Base-by-base conservation (phyloP, 2,329 filamentous ascomycete genomes). In the Talaromyces marneffei region DNA sequence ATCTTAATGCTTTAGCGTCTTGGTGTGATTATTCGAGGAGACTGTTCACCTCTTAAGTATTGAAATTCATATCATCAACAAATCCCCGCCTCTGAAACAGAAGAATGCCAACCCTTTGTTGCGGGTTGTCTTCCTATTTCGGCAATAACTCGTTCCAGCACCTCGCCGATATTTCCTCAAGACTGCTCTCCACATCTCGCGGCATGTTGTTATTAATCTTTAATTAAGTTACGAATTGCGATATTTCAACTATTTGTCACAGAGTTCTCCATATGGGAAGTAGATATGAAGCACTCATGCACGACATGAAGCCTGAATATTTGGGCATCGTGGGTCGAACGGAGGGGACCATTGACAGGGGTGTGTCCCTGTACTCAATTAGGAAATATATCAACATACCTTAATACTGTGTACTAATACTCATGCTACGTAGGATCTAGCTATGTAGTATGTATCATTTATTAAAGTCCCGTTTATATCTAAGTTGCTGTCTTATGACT, bases 311-410 rank as follows among this genome's bases (percentile, higher is more conserved):
- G 48, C 29, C 48, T 52, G n/a, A 52, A 33, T 14, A 35, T 35
- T 52, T 12, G 27, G 48, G 48, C 48, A 52, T 48, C 44, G 25
- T 31, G n/a, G n/a, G 29, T 52, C 48, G n/a, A 33, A 14, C 48
- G 48, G 48, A 20, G 33, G 48, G n/a, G n/a, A n/a, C n/a, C n/a
- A 52, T 52, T 29, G 27, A 52, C 48, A 52, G 48, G 48, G 48
- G 31, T 33, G 20, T 52, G n/a, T 23, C 10, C 48, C n/a, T 9
- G 14, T 20, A 20, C 29, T 52, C n/a, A 29, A 52, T 33, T 12
- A 33, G 48, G 48, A 52, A 35, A 29, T 33, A 52, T 33, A 12
- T 50, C 9, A 29, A 23, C 25, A 33, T n/a, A 52, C 35, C 44
- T 29, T 29, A 48, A 25, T 48, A 29, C 23, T n/a, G 27, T n/a